Evolutionary conservation across 768 basidiomycete genomes (phyloP), one percentile per base, ranked within the genome.

Genomic region (Phanerodontia chrysosporium): DNA sequence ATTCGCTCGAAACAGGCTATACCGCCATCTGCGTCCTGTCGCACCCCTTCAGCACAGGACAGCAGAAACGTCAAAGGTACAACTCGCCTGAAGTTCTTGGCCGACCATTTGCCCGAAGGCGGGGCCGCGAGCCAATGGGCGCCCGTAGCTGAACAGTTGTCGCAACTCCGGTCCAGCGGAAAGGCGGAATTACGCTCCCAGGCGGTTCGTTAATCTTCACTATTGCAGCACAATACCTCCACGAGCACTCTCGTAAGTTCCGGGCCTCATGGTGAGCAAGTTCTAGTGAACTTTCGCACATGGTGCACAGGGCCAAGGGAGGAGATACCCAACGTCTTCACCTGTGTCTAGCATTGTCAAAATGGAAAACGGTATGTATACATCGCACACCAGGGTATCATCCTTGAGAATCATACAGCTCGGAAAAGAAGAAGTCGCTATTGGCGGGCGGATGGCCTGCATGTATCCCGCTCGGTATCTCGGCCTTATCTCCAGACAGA

Each of bases 361-460:
- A 21, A 30, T 13, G 36, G 14, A 27, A 54, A n/a, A 42, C n/a
- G 36, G 42, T 36, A 39, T 39, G 21, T 39, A 32, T 54, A 39
- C 24, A 54, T 42, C 7, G 21, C 36, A 29, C 42, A 42, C 53
- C 39, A 27, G 42, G 39, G 22, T 53, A 56, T 64, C 61, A 62
- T 46, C 39, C 54, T 49, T 64, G 60, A 49, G 63, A 51, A 51
- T 62, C 63, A 36, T 70, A 69, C 18, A 63, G 62, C 51, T 93
- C 90, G 5, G 91, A 89, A 70, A 92, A 94, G 77, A 89, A 93
- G 73, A 92, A 94, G 69, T 93, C 90, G 51, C 81, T 84, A 66
- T 89, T 90, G 16, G 78, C 74, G 13, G 92, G 92, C 53, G 92
- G 90, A 36, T 86, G 83, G 13, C 92, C 90, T n/a, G 89, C 79